phyloP scores from a whole-genome alignment of 805 yeast species.

The Candida easanensis region DNA sequence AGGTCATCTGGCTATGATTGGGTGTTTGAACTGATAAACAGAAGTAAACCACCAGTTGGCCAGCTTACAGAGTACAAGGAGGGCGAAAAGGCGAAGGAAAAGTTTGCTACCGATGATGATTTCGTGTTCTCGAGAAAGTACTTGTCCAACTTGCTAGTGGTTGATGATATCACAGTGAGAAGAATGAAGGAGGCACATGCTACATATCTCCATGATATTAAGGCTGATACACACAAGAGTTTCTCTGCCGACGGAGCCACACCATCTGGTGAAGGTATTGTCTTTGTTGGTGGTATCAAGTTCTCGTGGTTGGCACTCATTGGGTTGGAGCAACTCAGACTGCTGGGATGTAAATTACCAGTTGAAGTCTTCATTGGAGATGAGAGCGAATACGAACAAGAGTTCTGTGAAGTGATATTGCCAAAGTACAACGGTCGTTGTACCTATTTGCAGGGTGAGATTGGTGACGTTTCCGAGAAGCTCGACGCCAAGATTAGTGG shows the following conservation, averaged over 20 bases:
- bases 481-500: slow-evolving; percentile 48
- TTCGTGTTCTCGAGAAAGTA: slow-evolving; percentile 46
- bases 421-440: slow-evolving; percentile 64
- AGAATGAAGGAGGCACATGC: slow-evolving; percentile 39
- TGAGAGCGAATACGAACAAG: slow-evolving; percentile 62
- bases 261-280: slow-evolving; percentile 51
- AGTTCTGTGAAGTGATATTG: slow-evolving; percentile 56
- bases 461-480: slow-evolving; percentile 48
- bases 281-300: slow-evolving; percentile 72
- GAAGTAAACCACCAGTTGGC: slow-evolving; percentile 35
- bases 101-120: slow-evolving; percentile 37
- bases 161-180: slow-evolving; percentile 34
- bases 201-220: slow-evolving; percentile 31
- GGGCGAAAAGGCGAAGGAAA: slow-evolving; percentile 41
- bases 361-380: slow-evolving; percentile 70
- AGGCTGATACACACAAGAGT: slow-evolving; percentile 37
- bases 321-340: slow-evolving; percentile 58
- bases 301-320: slow-evolving; percentile 69
- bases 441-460: slow-evolving; percentile 54
- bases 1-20: slow-evolving; percentile 19
- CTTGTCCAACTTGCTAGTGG: slow-evolving; percentile 39
- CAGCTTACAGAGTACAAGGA: slow-evolving; percentile 43
- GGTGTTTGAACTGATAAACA: slow-evolving; percentile 28
- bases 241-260: slow-evolving; percentile 27
- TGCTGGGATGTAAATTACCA: slow-evolving; percentile 61